Conservation (phyloP, 1,139 yeast species). For the Debaryomycetaceae sp. region DNA sequence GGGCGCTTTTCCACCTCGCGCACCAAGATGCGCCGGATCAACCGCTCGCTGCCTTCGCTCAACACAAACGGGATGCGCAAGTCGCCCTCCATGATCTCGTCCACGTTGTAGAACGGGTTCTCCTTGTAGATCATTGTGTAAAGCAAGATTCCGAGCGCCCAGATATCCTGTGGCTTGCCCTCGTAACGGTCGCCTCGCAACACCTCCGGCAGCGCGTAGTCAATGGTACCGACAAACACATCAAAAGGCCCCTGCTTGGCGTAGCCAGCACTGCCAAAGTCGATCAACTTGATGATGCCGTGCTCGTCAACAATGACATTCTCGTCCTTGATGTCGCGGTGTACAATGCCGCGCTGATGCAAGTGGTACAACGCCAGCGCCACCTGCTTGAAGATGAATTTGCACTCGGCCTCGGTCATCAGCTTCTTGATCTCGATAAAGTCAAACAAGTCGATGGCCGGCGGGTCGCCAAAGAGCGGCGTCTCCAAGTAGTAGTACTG, state of each 20-base stretch:
- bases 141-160: slow-evolving; percentile 91
- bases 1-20: slow-evolving; percentile 67
- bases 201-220: slow-evolving; percentile 96
- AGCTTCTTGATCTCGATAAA: slow-evolving; percentile 78
- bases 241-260: slow-evolving; percentile 90
- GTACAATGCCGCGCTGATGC: slow-evolving; percentile 84
- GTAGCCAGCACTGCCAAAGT: slow-evolving; percentile 94
- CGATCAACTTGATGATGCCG: slow-evolving; percentile 78
- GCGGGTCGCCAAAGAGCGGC: slow-evolving; percentile 82
- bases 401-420: slow-evolving; percentile 74
- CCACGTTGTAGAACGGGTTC: slow-evolving; percentile 91
- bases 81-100: slow-evolving; percentile 90
- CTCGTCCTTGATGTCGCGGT: slow-evolving; percentile 93
- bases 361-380: slow-evolving; percentile 74
- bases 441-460: slow-evolving; percentile 90
- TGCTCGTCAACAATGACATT: slow-evolving; percentile 81
- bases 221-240: slow-evolving; percentile 94
- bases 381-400: slow-evolving; percentile 73
- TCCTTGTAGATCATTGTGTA: slow-evolving; percentile 92
- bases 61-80: slow-evolving; percentile 62
- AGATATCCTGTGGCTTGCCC: slow-evolving; percentile 92
- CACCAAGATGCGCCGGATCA: slow-evolving; percentile 62
- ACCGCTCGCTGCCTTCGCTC: slow-evolving; percentile 52
- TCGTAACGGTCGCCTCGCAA: slow-evolving; percentile 81
- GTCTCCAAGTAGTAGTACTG: slow-evolving; percentile 86